A percentile compares a stretch with the other conserved stretches of the same genome.
Conservation (phyloP, 2,329 filamentous ascomycete genomes). For the Aspergillus pseudotamarii region DNA sequence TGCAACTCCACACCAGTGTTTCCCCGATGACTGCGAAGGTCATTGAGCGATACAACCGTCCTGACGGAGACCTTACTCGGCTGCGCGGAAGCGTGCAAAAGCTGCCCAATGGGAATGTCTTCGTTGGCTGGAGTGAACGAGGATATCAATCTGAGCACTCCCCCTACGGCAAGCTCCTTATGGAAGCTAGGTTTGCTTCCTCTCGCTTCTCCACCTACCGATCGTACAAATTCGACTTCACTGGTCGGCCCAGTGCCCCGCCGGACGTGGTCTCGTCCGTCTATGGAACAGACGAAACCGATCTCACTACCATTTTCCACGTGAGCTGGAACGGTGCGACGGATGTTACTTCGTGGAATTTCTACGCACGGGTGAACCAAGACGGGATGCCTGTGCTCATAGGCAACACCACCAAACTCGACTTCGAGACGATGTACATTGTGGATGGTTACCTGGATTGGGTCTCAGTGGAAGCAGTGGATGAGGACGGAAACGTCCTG, state of each 20-base stretch:
- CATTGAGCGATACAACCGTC: conserved; percentile 35
- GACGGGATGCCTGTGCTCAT: conserved; percentile 29
- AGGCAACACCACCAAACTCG: conserved; percentile 32
- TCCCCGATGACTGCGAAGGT: conserved; percentile 33
- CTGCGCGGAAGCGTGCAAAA: conserved; percentile 40
- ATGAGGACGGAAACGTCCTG: conserved; percentile 27
- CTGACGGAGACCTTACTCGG: conserved; percentile 37
- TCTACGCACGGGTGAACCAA: conserved; percentile 28
- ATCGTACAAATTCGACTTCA: conserved; percentile 43
- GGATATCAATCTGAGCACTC: conserved; percentile 42
- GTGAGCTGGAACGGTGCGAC: conserved; percentile 55
- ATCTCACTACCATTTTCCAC: conserved; percentile 31
- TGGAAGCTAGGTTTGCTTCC: conserved; percentile 40
- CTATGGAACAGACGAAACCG: conserved; percentile 29
- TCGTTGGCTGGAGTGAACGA: conserved; percentile 40
- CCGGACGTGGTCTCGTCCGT: conserved; percentile 38
- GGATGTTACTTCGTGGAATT: conserved; percentile 46
- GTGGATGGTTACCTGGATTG: conserved; percentile 35
- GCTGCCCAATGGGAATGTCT: conserved; percentile 41
- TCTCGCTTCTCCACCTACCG: conserved; percentile 43
- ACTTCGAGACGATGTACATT: conserved; percentile 42
- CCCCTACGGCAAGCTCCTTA: conserved; percentile 36
- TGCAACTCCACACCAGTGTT: conserved; percentile 33
- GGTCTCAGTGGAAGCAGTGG: conserved; percentile 34
- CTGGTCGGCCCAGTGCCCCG: conserved; percentile 34